phyloP scores from a whole-genome alignment of 306 rosid genomes.

The Castanea sativa region DNA sequence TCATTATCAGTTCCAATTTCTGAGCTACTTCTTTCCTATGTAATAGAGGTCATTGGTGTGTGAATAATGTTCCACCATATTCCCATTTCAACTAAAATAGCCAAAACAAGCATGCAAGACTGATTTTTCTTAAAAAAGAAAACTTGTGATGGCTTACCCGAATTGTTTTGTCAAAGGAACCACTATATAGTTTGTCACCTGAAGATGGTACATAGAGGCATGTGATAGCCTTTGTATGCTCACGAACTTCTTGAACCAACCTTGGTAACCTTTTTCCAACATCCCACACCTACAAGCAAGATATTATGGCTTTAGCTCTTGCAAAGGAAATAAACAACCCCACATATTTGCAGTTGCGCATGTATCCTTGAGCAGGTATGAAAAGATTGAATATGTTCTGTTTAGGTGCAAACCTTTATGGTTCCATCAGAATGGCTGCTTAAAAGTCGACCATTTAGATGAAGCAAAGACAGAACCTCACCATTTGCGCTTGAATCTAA shows the following conservation, averaged over 20 bases:
- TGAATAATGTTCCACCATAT: background rate
- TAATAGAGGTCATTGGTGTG: no score
- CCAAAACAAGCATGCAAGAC: background rate
- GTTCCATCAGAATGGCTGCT: constrained; percentile 97
- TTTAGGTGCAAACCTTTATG: constrained; percentile 62
- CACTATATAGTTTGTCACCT: constrained; percentile 67
- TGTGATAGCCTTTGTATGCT: constrained; percentile 84
- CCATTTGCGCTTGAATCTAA: constrained; percentile 67
- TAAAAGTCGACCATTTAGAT: constrained; percentile 62
- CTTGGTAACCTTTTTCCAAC: constrained; percentile 57
- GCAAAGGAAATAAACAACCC: constrained; percentile 8
- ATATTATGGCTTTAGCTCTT: constrained; percentile 2
- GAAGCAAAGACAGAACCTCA: constrained; percentile 70
- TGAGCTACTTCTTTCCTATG: no score
- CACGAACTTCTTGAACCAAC: constrained; percentile 76
- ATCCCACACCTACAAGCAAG: constrained; percentile 73
- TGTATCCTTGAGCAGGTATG: background rate
- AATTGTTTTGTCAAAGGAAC: constrained; percentile 87
- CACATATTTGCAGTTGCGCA: background rate
- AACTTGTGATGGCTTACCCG: constrained; percentile 45
- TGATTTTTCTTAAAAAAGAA: constrained; percentile 5
- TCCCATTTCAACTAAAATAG: background rate
- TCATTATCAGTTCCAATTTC: no score
- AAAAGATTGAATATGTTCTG: background rate
- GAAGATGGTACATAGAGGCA: constrained; percentile 55